Base-by-base conservation (phyloP, 495 filamentous ascomycete genomes). In the Annulohypoxylon nitens region DNA sequence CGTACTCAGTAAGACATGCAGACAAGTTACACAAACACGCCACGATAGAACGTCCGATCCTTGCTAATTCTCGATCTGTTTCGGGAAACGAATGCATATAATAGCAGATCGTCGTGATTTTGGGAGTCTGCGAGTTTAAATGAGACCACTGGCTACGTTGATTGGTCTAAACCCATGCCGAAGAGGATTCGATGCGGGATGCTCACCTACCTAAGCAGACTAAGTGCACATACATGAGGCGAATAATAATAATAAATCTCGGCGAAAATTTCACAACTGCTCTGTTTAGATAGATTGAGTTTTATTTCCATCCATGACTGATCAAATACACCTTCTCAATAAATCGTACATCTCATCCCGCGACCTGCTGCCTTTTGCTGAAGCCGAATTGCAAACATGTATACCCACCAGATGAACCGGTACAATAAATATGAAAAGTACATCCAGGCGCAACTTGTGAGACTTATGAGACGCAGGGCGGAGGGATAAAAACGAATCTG, bases 211-310 rank as follows among this genome's bases (percentile, higher is more conserved):
- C 39, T 43, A 43, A 43, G 39, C 39, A 43, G 39, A 11, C 12
- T 43, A 47, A 20, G 43, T 47, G 43, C 4, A 43, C 39, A 43
- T 43, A 43, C 25, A 57, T 12, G 53, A 53, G 37, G 34, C 55
- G 33, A 47, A 30, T 51, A 58, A 55, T 57, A 63, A 64, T 50
- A 45, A 45, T 39, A 68, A 59, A 72, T 18, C 26, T 59, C 10
- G 47, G 57, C 62, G 43, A 58, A 47, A 64, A 63, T 30, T 59
- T 30, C 41, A 36, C 58, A 62, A 48, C 50, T 50, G 47, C 51
- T 73, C 60, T 55, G 39, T 65, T 74, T 57, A 67, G 51, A 70
- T 70, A 75, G 45, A 75, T 70, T 25, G 63, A 70, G 64, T 70
- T 70, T 70, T 70, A 75, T 64, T 51, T 64, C 51, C 72, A 39